These are phyloP conservation scores for Wickerhamomyces hampshirensis DNA, from an alignment of 805 yeast genomes.

Conservation along the genomic window DNA sequence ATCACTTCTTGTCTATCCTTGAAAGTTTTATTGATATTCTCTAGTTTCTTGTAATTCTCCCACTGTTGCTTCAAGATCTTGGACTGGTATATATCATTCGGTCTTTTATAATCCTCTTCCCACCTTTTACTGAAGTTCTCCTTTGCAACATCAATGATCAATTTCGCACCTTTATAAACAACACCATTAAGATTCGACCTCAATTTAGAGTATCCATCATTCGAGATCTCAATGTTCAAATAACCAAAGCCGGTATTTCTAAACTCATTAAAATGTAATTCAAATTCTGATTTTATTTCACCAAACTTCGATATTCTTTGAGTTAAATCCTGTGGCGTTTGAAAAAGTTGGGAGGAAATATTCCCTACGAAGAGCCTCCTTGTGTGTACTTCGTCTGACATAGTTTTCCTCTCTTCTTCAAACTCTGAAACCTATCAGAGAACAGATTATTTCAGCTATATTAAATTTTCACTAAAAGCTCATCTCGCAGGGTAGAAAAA, in stretches of 20 bases:
- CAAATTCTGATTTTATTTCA: constrained; percentile 38
- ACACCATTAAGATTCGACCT: constrained; percentile 62
- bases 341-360: constrained; percentile 49
- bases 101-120: constrained; percentile 39
- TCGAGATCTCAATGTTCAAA: constrained; percentile 50
- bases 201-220: constrained; percentile 43
- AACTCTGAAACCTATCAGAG: too few relatives aligned
- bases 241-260: constrained; percentile 49
- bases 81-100: constrained; percentile 26
- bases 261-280: constrained; percentile 50
- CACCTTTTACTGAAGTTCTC: constrained; percentile 44
- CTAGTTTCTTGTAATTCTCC: constrained; percentile 32
- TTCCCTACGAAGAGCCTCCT: constrained; percentile 62
- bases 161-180: constrained; percentile 66
- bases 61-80: constrained; percentile 34
- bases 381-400: constrained; percentile 2
- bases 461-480: neutral
- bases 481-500: constrained; percentile 6
- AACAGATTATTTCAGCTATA: neutral
- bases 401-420: neutral
- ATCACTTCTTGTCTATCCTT: constrained; percentile 38
- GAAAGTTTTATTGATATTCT: constrained; percentile 34
- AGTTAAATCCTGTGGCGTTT: constrained; percentile 41
- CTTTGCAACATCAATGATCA: constrained; percentile 60
- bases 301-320: constrained; percentile 65